Evolutionary conservation across 2,329 filamentous ascomycete genomes (phyloP), one percentile per base, ranked within the genome.

Genomic region (Aspergillus ibericus): DNA sequence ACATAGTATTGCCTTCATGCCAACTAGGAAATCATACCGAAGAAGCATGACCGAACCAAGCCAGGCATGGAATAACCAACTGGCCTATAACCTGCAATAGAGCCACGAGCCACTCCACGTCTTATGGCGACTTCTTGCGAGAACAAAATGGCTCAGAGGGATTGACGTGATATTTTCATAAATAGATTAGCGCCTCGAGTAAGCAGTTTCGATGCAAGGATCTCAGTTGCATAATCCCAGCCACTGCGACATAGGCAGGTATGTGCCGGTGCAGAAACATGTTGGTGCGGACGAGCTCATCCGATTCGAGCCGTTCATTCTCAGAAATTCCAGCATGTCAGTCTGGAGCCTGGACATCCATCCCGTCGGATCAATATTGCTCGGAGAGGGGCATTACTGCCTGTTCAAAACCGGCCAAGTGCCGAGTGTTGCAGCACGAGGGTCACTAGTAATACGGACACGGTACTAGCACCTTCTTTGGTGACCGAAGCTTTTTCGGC

Each of bases 401-500:
- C 34, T 32, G 34, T 40, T 36, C 34, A 27, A 18, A 25, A 38
- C 32, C 36, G 49, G 49, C 36, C 49, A 51, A 51, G 34, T 51
- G 49, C 49, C 49, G 49, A 36, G 34, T 7, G 49, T 51, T 25
- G 34, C 34, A 51, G 20, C 34, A 36, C 34, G 34, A 38, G 36
- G 49, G 22, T 38, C 49, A 51, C 34, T 51, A 48, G 44, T 29
- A 51, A 38, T 25, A 38, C 20, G 49, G 22, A 51, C 18, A 35
- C 27, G 15, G n/a, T 35, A 20, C 49, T 51, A 35, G 32, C 36
- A 25, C 27, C 32, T 35, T 29, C 32, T 51, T n/a, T 16, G 44
- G 22, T n/a, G n/a, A 51, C 49, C 49, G 49, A 51, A 51, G 49
- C 49, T 51, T 51, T 51, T 16, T 18, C 22, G 6, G 49, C 34